A percentile compares a stretch with the other conserved stretches of the same genome.
Conservation (phyloP, 163 green algal genomes). For the Prototheca stagnorum region DNA sequence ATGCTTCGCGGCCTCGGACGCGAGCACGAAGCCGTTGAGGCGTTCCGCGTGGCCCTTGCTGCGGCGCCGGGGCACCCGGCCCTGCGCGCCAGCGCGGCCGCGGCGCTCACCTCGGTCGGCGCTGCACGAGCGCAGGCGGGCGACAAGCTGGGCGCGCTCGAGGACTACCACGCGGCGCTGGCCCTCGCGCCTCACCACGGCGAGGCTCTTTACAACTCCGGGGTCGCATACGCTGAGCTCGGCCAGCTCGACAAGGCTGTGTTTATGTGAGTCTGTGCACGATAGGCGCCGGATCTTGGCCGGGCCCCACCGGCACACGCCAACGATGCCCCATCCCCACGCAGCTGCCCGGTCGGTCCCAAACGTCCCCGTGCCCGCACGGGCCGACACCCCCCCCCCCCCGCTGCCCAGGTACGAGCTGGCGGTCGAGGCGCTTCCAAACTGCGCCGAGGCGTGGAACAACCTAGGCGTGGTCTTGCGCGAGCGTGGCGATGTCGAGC, state of each 20-base stretch:
- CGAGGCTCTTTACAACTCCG: slow-evolving; percentile 84
- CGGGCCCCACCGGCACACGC: not conserved
- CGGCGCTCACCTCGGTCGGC: slow-evolving; percentile 66
- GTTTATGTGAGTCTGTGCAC: slow-evolving; percentile 39
- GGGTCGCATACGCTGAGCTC: slow-evolving; percentile 59
- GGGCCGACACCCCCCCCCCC: too few relatives aligned
- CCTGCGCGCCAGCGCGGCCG: slow-evolving; percentile 46
- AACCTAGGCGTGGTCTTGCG: slow-evolving; percentile 75
- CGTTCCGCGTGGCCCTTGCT: slow-evolving; percentile 64
- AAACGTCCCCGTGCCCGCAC: too few relatives aligned
- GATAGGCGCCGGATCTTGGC: not conserved
- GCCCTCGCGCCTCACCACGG: slow-evolving; percentile 43
- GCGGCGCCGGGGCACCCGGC: slow-evolving; percentile 57
- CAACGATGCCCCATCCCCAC: too few relatives aligned
- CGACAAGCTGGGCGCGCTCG: slow-evolving; percentile 23
- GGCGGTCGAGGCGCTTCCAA: slow-evolving; percentile 15
- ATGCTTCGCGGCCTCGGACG: slow-evolving; percentile 24
- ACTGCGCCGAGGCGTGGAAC: slow-evolving; percentile 53
- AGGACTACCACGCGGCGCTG: slow-evolving; percentile 68
- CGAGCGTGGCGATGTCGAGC: slow-evolving; percentile 46
- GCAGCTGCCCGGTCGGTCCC: too few relatives aligned
- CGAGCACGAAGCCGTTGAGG: slow-evolving; percentile 47
- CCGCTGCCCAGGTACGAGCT: slow-evolving; percentile 78
- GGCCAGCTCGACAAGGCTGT: slow-evolving; percentile 34
- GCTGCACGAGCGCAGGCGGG: slow-evolving; percentile 37